phyloP scores from a whole-genome alignment of 225 moss, liverwort and hornwort genomes.

The Rhytidiadelphus loreus region DNA sequence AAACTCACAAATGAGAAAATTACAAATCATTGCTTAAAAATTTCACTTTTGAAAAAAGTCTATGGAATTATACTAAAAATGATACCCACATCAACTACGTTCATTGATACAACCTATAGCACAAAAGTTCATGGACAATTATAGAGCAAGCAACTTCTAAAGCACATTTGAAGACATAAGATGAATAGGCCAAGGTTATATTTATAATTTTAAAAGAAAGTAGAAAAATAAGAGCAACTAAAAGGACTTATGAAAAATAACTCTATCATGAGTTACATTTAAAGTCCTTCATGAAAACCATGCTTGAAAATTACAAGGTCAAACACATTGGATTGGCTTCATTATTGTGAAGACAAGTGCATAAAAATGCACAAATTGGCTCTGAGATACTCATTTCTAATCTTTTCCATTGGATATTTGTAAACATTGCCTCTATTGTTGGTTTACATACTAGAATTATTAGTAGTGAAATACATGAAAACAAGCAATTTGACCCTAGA shows the following conservation, averaged over 20 bases:
- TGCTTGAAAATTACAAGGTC: background rate
- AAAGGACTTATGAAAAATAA: background rate
- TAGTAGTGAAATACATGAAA: background rate
- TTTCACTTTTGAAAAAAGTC: background rate
- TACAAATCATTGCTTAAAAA: background rate
- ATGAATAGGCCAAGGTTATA: background rate
- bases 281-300: background rate
- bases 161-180: background rate
- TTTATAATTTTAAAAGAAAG: background rate
- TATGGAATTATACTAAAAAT: background rate
- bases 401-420: background rate
- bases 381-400: background rate
- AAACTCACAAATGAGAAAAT: background rate
- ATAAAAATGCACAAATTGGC: background rate
- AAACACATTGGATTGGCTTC: background rate
- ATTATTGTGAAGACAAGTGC: no score
- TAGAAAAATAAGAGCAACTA: background rate
- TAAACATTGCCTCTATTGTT: background rate
- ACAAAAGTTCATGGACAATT: background rate
- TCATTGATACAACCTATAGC: background rate
- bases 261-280: background rate
- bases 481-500: background rate
- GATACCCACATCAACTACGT: accelerated
- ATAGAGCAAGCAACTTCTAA: background rate
- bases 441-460: background rate